A percentile compares a stretch with the other conserved stretches of the same genome.
phyloP scores from a whole-genome alignment of 306 rosid genomes.

The Gynostemma pentaphyllum region DNA sequence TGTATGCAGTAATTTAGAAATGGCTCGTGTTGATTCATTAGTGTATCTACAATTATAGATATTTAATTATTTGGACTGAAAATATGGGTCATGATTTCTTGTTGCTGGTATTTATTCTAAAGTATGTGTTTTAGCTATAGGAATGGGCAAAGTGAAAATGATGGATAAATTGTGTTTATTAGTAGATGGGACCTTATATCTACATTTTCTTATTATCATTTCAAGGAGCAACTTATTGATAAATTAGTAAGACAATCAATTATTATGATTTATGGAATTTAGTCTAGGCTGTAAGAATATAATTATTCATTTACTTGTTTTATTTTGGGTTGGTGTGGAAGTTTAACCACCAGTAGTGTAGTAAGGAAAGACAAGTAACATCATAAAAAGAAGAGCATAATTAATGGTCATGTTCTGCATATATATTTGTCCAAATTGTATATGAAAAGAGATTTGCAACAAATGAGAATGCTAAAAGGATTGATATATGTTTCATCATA shows the following conservation, averaged over 20 bases:
- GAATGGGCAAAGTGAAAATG: too few relatives aligned
- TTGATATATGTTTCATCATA: too few relatives aligned
- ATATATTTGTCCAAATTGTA: too few relatives aligned
- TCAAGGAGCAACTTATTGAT: neutral
- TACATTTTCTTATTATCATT: neutral
- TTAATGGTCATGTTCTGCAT: neutral
- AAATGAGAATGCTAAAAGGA: neutral
- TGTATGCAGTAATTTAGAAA: neutral
- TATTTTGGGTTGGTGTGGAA: neutral
- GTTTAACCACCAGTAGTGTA: neutral
- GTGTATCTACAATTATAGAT: neutral
- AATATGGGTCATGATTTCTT: neutral
- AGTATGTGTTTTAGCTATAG: too few relatives aligned
- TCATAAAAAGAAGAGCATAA: neutral
- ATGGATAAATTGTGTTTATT: too few relatives aligned
- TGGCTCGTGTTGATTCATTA: neutral
- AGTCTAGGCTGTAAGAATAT: neutral
- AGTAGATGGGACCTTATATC: neutral
- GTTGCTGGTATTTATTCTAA: neutral
- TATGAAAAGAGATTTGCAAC: neutral
- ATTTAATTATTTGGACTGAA: slow-evolving; percentile 3
- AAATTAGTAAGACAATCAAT: neutral
- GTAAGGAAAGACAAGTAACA: neutral
- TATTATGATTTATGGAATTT: neutral
- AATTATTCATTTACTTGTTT: neutral